phyloP scores from a whole-genome alignment of 2,329 filamentous ascomycete genomes.

The Sclerotinia nivalis region DNA sequence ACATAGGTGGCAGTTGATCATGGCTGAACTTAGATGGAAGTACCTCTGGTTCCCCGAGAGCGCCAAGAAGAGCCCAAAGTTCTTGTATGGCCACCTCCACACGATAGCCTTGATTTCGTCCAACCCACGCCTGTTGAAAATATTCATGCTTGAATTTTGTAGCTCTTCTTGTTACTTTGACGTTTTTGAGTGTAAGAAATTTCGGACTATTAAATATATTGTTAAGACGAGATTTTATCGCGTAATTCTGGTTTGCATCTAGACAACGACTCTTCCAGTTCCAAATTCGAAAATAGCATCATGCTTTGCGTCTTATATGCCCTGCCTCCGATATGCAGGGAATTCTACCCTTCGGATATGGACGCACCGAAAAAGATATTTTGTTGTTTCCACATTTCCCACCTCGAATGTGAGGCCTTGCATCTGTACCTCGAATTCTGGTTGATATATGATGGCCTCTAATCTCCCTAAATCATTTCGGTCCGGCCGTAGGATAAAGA shows the following conservation, averaged over 20 bases:
- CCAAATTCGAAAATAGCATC: not conserved
- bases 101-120: not conserved
- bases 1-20: slow-evolving; percentile 12
- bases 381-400: not conserved
- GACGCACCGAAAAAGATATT: not conserved
- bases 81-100: not conserved
- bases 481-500: slow-evolving; percentile 1
- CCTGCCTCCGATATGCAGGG: not conserved
- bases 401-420: not conserved
- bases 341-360: not conserved
- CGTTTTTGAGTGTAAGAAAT: not conserved
- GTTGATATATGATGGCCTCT: not conserved
- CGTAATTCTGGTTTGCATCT: not conserved
- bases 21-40: not conserved
- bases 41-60: not conserved
- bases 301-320: not conserved
- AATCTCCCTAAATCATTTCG: not conserved
- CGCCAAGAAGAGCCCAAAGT: not conserved
- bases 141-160: not conserved
- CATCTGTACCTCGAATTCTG: not conserved
- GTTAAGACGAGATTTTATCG: not conserved
- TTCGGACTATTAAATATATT: not conserved
- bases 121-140: not conserved
- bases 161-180: not conserved
- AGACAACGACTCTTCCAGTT: slow-evolving; percentile 8